Evolutionary conservation across 768 basidiomycete genomes (phyloP).

Genomic region (Termitomyces sp.): DNA sequence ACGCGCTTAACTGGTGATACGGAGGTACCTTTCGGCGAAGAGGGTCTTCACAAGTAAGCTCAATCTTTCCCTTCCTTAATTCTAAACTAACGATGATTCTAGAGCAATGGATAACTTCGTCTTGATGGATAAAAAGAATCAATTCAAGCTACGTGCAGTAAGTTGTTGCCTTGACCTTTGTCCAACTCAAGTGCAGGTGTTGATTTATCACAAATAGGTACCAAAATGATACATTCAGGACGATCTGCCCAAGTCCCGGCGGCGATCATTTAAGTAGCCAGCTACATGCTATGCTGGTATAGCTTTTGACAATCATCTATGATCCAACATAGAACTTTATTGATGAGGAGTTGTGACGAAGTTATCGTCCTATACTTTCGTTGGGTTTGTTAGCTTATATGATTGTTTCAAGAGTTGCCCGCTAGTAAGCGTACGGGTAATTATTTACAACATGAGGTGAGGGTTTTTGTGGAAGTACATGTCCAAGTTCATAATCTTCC

Average conservation of each 20-base stretch:
- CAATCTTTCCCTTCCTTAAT: background rate
- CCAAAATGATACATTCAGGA: no score
- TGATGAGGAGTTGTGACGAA: no score
- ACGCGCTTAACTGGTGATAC: background rate
- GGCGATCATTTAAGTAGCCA: no score
- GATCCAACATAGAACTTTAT: no score
- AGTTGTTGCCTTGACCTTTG: background rate
- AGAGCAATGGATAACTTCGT: constrained; percentile 7
- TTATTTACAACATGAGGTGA: background rate
- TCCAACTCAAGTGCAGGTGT: no score
- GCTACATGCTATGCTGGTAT: no score
- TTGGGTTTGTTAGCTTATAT: no score
- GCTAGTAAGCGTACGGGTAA: background rate
- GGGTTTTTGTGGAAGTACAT: background rate
- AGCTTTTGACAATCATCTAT: no score
- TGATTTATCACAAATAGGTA: no score
- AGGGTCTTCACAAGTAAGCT: background rate
- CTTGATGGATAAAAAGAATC: background rate
- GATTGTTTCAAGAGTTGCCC: no score
- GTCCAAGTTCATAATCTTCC: background rate
- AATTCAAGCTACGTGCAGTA: constrained; percentile 3
- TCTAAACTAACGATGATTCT: background rate
- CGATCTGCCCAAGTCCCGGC: no score
- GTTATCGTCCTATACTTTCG: no score
- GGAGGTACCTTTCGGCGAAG: background rate